These are phyloP conservation scores for Castanopsis chinensis DNA, from an alignment of 306 rosid genomes.

Conservation along the genomic window DNA sequence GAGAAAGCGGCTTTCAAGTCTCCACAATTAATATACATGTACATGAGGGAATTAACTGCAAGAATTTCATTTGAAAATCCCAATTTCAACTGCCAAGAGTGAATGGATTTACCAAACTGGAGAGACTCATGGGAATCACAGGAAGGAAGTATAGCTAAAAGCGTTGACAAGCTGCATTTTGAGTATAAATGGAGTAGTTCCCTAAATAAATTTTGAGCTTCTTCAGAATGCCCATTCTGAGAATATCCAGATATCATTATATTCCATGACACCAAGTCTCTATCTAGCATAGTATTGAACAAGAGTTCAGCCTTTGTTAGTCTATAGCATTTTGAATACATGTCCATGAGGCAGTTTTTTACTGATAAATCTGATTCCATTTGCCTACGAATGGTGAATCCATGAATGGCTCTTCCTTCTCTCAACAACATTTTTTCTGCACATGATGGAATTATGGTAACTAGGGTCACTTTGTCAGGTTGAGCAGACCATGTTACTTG, in stretches of 20 bases:
- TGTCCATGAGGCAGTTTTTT: conserved; percentile 44
- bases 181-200: conserved; percentile 28
- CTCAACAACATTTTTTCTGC: conserved; percentile 33
- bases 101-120: conserved; percentile 50
- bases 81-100: conserved; percentile 57
- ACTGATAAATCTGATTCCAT: conserved; percentile 28
- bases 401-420: conserved; percentile 55
- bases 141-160: conserved; percentile 47
- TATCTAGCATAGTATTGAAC: conserved; percentile 36
- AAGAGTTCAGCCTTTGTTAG: conserved; percentile 38
- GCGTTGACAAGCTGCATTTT: conserved; percentile 38
- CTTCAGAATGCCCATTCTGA: conserved; percentile 33
- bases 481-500: conserved; percentile 30
- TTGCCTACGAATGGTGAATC: conserved; percentile 38
- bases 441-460: conserved; percentile 38
- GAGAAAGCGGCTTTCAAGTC: conserved; percentile 41
- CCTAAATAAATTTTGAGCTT: conserved; percentile 46
- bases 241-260: conserved; percentile 65
- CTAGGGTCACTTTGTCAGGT: conserved; percentile 41
- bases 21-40: conserved; percentile 50
- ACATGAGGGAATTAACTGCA: conserved; percentile 44
- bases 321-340: conserved; percentile 48
- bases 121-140: conserved; percentile 37
- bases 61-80: conserved; percentile 45
- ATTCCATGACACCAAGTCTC: conserved; percentile 61